Base-by-base conservation (phyloP, 2,329 filamentous ascomycete genomes). In the Malbranchea cinnamomea region DNA sequence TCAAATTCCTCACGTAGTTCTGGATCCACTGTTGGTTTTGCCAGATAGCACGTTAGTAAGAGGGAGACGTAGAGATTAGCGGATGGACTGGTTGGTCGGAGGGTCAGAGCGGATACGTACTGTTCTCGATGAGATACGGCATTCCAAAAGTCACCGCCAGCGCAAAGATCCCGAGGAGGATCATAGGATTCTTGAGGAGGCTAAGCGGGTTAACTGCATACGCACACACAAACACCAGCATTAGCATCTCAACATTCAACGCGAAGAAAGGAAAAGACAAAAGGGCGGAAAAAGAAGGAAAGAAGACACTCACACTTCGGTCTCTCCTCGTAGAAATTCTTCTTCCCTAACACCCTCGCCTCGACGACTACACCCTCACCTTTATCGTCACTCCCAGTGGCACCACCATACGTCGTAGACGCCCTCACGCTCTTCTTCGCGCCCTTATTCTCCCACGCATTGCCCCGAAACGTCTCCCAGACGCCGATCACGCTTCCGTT, bases 141-240 rank as follows among this genome's bases (percentile, higher is more conserved):
- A 95, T 82, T 41, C 85, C 85, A 45, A 95, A 68, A 39, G 93
- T 84, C 41, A 94, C 63, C 4, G 62, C 75, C 62, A 94, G 72
- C 37, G 77, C 83, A 22, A 89, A 74, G 19, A 92, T 57, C 4
- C 78, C 84, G 63, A 98, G 78, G 37, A 98, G 67, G 40, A 95
- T 94, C 84, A 95, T 95, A 3, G 89, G 89, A 50, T 82, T 93
- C 63, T 89, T 89, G 45, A 94, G 64, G 33, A 94, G 74, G 35
- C 70, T 71, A 34, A 94, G 48, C n/a, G 85, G 66, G 11, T 76
- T 82, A 59, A 87, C 78, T 83, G 41, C 26, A 23, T 24, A 4
- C 30, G 28, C 9, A 26, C 9, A 2, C 20, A 22, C 9, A 22
- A 9, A 22, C 9, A 22, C 9, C 20, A 22, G n/a, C 9, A 22